These are phyloP conservation scores for Nakataea oryzae DNA, from an alignment of 2,329 filamentous ascomycete genomes.

Conservation along the genomic window DNA sequence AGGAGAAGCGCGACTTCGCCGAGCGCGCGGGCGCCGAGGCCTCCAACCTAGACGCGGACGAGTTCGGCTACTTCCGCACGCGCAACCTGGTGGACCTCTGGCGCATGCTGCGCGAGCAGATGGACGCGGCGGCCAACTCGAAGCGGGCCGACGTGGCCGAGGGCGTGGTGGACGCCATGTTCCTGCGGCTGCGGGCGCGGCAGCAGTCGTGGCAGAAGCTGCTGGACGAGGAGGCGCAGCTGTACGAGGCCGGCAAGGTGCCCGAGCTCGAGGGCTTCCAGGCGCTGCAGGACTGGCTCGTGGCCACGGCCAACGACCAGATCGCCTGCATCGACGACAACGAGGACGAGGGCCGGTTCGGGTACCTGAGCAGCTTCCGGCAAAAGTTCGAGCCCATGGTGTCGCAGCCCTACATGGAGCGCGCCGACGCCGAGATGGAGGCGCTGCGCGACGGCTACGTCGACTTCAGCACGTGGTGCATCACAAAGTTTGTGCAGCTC, in stretches of 20 bases:
- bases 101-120: slow-evolving; percentile 93
- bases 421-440: slow-evolving; percentile 62
- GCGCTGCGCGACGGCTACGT: slow-evolving; percentile 83
- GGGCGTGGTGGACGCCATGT: slow-evolving; percentile 94
- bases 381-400: slow-evolving; percentile 75
- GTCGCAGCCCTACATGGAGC: slow-evolving; percentile 67
- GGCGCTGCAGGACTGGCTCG: slow-evolving; percentile 86
- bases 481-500: slow-evolving; percentile 73
- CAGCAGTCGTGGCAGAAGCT: slow-evolving; percentile 82
- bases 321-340: slow-evolving; percentile 96
- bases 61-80: slow-evolving; percentile 85
- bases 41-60: slow-evolving; percentile 71
- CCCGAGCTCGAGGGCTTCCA: slow-evolving; percentile 59
- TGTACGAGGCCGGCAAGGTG: slow-evolving; percentile 51
- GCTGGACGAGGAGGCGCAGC: slow-evolving; percentile 73
- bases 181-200: slow-evolving; percentile 69
- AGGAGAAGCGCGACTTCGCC: slow-evolving; percentile 72
- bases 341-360: slow-evolving; percentile 61
- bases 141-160: slow-evolving; percentile 84
- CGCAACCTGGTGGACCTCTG: slow-evolving; percentile 90
- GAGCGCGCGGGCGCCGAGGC: slow-evolving; percentile 59
- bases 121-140: slow-evolving; percentile 74
- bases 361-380: slow-evolving; percentile 79
- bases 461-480: slow-evolving; percentile 87
- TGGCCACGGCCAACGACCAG: slow-evolving; percentile 95